Evolutionary conservation across 2,329 filamentous ascomycete genomes (phyloP).

Genomic region (Colletotrichum tanaceti): DNA sequence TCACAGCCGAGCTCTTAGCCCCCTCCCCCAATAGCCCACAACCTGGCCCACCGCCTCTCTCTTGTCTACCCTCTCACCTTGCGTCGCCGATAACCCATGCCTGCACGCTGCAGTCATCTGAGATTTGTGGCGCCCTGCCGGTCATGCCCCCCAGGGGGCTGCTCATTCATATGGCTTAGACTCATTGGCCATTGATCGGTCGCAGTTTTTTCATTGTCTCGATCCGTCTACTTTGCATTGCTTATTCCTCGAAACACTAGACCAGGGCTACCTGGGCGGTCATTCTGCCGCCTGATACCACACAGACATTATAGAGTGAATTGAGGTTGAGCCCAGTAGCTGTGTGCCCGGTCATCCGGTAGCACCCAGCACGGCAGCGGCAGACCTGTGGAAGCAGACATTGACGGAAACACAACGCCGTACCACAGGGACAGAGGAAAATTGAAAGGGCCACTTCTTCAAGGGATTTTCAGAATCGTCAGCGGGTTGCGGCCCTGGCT

Average conservation of each 20-base stretch:
- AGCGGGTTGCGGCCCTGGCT: constrained; percentile 10
- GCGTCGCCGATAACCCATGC: constrained; percentile 16
- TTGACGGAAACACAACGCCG: constrained; percentile 12
- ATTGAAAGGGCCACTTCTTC: constrained; percentile 4
- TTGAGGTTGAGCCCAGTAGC: not conserved
- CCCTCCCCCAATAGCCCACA: not conserved
- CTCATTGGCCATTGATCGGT: constrained; percentile 25
- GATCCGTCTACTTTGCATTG: constrained; percentile 24
- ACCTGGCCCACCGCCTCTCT: not conserved
- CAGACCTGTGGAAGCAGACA: constrained; percentile 32
- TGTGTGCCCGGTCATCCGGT: constrained; percentile 16
- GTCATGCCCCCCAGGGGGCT: constrained; percentile 14
- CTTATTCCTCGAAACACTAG: constrained; percentile 28
- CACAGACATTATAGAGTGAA: not conserved
- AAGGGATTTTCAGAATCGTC: not conserved
- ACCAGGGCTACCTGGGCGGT: constrained; percentile 10
- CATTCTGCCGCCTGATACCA: constrained; percentile 4
- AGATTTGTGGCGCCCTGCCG: constrained; percentile 34
- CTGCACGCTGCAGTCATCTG: constrained; percentile 23
- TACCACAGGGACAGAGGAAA: constrained; percentile 9
- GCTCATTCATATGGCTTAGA: constrained; percentile 25
- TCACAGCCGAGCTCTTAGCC: not conserved
- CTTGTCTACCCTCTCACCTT: not conserved
- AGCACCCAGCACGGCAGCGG: constrained; percentile 30
- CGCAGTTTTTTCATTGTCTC: constrained; percentile 31